phyloP scores from a whole-genome alignment of 305 asterid species.

The Withania somnifera region DNA sequence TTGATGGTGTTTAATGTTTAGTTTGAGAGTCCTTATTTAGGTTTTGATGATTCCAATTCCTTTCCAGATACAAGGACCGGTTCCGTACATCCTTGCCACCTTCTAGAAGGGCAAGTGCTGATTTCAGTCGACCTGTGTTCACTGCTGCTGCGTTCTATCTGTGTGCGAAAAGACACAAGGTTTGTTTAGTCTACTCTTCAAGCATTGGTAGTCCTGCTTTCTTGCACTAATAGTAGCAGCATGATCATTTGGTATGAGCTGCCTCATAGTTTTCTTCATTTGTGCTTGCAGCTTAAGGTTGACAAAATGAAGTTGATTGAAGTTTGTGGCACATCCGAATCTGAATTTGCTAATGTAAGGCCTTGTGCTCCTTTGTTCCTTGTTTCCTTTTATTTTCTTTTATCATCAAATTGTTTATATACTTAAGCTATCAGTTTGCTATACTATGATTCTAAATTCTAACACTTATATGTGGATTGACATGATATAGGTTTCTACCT shows the following conservation, averaged over 20 bases:
- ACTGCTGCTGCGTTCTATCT: conserved; percentile 78
- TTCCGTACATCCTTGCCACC: conserved; percentile 76
- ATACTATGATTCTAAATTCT: neutral
- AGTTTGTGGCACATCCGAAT: conserved; percentile 81
- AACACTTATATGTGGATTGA: neutral
- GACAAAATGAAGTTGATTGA: conserved; percentile 74
- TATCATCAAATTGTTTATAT: neutral
- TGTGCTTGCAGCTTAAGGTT: conserved; percentile 59
- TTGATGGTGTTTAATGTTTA: neutral
- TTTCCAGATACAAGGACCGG: conserved; percentile 64
- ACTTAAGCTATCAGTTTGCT: neutral
- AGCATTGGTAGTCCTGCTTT: neutral
- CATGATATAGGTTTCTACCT: conserved; percentile 53
- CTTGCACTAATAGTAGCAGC: neutral
- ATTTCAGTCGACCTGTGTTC: conserved; percentile 71
- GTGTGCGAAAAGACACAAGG: conserved; percentile 78
- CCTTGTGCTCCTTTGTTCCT: neutral
- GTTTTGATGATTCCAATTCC: neutral
- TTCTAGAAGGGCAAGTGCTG: conserved; percentile 71
- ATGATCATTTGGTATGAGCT: neutral
- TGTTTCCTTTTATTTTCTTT: neutral
- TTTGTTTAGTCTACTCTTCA: conserved; percentile 6
- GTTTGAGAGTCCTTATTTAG: neutral
- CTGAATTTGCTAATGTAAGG: conserved; percentile 71
- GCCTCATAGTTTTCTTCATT: neutral